Base-by-base conservation (phyloP, 148 eudicot genomes). In the Polygonum aviculare region DNA sequence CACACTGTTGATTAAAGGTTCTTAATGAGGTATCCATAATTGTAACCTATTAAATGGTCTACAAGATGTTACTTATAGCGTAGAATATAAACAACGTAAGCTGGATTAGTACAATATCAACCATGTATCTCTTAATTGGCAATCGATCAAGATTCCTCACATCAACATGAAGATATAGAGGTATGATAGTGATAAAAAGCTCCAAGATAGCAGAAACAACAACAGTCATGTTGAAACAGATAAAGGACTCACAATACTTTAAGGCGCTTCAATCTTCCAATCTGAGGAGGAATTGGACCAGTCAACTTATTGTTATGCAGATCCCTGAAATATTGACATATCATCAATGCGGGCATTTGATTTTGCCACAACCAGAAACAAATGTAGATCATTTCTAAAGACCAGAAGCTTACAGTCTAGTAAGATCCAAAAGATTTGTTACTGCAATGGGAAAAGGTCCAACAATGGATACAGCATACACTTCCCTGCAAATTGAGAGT, bases 371-470 rank as follows among this genome's bases (percentile, higher is more conserved):
- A 50, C 51, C n/a, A 52, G 72, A 12, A 69, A 77, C 73, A 49
- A 38, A 12, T 14, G 18, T 9, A 14, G 7, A 45, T 45, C 14
- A 21, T n/a, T 51, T 35, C 74, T 21, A 52, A 57, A 19, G 39
- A 45, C 2, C 49, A 78, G 71, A 79, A 60, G 76, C 94, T 84
- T 85, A 94, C 98, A 94, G 96, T 88, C 92, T 87, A 40, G 87
- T 90, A 77, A 94, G 98, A 84, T 94, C 98, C 91, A 95, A 78
- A 19, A 95, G 88, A 86, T 88, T 95, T 76, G 98, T 95, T 49
- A 95, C 97, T 19, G 98, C 97, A 85, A 89, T 89, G 31, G 98
- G 98, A 78, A 95, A 95, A 69, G 98, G 97, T 59, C 98, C 98
- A 49, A 95, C 97, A 74, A 95, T 90, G 65, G 98, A 95, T 62